Percentiles rank a stretch among this genome's conserved stretches.
These are phyloP conservation scores for Paracoccidioides lutzii DNA, from an alignment of 2,329 filamentous ascomycete genomes.

Conservation along the genomic window DNA sequence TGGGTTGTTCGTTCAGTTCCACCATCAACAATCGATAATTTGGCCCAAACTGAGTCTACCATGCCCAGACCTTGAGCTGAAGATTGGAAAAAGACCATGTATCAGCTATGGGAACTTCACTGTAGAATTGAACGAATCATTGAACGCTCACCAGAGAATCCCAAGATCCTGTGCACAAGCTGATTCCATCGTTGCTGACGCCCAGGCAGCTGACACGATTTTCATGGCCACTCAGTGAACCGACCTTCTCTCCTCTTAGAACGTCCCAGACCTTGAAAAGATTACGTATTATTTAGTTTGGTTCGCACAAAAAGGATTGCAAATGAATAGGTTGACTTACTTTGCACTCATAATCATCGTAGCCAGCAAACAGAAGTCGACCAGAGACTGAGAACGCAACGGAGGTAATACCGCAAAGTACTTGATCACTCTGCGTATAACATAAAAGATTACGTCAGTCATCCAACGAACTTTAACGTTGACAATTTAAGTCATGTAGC, in stretches of 20 bases:
- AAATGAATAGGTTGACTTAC: slow-evolving; percentile 38
- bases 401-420: slow-evolving; percentile 94
- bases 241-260: slow-evolving; percentile 90
- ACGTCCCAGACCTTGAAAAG: slow-evolving; percentile 81
- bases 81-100: slow-evolving; percentile 8
- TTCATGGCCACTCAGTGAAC: slow-evolving; percentile 91
- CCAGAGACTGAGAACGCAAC: slow-evolving; percentile 97
- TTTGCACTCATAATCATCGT: slow-evolving; percentile 99
- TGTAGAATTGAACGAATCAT: neutral
- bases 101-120: slow-evolving; percentile 11
- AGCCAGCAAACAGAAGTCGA: slow-evolving; percentile 86
- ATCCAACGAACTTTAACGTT: neutral
- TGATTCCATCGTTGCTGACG: slow-evolving; percentile 98
- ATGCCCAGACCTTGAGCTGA: slow-evolving; percentile 80
- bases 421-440: slow-evolving; percentile 68
- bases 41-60: slow-evolving; percentile 37
- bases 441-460: slow-evolving; percentile 9
- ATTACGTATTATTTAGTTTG: slow-evolving; percentile 17
- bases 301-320: neutral
- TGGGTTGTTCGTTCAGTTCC: neutral
- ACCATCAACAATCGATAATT: slow-evolving; percentile 14
- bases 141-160: slow-evolving; percentile 72
- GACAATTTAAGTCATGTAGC: neutral
- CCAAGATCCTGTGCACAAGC: slow-evolving; percentile 98
- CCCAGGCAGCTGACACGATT: slow-evolving; percentile 98